phyloP scores from a whole-genome alignment of 2,329 filamentous ascomycete species.

The Torrubiella hemipterigena region DNA sequence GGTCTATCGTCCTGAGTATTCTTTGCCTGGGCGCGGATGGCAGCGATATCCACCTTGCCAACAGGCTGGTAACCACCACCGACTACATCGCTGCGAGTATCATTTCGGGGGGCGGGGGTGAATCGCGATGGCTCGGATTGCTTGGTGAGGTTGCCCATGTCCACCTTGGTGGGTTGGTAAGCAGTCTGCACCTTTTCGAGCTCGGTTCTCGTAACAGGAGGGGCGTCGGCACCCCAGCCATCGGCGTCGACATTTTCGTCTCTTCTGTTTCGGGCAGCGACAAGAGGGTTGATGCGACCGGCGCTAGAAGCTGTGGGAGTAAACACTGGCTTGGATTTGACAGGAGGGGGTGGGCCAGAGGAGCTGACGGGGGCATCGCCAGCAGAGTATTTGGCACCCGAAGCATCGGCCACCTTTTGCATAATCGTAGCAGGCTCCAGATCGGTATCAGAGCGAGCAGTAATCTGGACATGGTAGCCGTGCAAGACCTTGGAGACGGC shows the following conservation, averaged over 20 bases:
- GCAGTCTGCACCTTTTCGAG: conserved; percentile 86
- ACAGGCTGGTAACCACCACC: conserved; percentile 84
- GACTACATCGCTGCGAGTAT: conserved; percentile 54
- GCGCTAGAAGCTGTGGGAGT: conserved; percentile 55
- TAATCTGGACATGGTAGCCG: conserved; percentile 96
- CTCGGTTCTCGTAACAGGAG: conserved; percentile 74
- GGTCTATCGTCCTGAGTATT: conserved; percentile 67
- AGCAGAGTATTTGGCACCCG: conserved; percentile 83
- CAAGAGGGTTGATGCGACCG: conserved; percentile 53
- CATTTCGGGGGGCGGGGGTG: conserved; percentile 29
- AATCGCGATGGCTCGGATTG: conserved; percentile 59
- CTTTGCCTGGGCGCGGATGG: conserved; percentile 65
- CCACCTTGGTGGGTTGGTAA: conserved; percentile 91
- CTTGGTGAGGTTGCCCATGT: conserved; percentile 73
- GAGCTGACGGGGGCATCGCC: conserved; percentile 42
- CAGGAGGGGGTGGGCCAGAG: conserved; percentile 47
- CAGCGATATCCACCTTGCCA: conserved; percentile 94
- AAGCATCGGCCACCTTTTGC: conserved; percentile 88
- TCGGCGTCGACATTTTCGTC: conserved; percentile 60
- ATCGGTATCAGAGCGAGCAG: conserved; percentile 81
- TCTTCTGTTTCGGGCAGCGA: conserved; percentile 50
- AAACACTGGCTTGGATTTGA: conserved; percentile 84
- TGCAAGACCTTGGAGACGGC: conserved; percentile 87
- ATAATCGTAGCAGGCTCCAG: conserved; percentile 80
- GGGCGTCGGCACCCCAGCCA: conserved; percentile 91